These are phyloP conservation scores for Phyllosticta citriasiana DNA, from an alignment of 2,329 filamentous ascomycete species.

Conservation along the genomic window DNA sequence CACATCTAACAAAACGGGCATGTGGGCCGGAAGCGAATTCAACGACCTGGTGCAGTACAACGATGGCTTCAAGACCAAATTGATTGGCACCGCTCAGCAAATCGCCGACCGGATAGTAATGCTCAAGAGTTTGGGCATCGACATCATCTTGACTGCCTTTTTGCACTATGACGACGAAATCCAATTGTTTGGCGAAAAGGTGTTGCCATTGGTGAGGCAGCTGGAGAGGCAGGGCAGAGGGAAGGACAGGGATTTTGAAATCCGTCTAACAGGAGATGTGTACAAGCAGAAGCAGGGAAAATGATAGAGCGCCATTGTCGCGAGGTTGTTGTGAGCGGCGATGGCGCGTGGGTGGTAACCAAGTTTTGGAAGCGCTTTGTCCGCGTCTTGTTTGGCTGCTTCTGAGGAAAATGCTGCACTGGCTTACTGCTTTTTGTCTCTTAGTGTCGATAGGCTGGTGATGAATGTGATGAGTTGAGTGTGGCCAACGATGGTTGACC, in stretches of 20 bases:
- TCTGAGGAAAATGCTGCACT: neutral
- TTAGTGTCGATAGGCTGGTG: neutral
- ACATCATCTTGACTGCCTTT: conserved; percentile 39
- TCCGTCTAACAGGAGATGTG: conserved; percentile 38
- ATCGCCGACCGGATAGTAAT: conserved; percentile 41
- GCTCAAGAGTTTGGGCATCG: conserved; percentile 36
- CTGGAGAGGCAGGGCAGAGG: conserved; percentile 40
- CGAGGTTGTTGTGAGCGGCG: neutral
- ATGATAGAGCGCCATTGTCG: neutral
- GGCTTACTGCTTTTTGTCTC: neutral
- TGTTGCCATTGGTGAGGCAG: conserved; percentile 39
- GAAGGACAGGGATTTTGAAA: conserved; percentile 38
- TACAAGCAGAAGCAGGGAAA: conserved; percentile 24
- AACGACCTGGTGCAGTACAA: conserved; percentile 47
- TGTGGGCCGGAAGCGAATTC: conserved; percentile 44
- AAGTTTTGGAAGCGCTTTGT: neutral
- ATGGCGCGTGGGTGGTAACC: neutral
- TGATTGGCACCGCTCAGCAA: conserved; percentile 44
- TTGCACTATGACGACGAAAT: conserved; percentile 46
- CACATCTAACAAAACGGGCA: conserved; percentile 39
- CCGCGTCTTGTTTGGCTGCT: neutral
- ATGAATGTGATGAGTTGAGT: neutral
- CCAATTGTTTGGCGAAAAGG: conserved; percentile 37
- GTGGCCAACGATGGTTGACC: neutral
- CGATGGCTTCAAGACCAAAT: conserved; percentile 46